Conservation (phyloP, 2,329 filamentous ascomycete genomes). For the Knoxdaviesia proteae region DNA sequence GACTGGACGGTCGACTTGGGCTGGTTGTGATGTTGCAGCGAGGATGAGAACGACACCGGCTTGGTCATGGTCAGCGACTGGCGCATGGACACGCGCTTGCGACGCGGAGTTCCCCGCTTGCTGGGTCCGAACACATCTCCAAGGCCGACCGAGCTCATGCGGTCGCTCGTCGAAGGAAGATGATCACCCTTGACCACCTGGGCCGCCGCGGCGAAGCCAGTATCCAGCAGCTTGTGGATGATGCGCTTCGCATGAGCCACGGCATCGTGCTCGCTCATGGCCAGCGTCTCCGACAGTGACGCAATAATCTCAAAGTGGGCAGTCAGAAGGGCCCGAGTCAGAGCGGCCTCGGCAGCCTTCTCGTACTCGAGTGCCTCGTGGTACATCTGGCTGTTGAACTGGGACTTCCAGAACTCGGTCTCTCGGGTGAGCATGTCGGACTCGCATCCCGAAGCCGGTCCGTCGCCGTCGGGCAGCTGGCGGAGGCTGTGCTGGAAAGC, state of each 20-base stretch:
- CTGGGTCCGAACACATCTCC: constrained; percentile 39
- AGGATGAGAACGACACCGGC: no score
- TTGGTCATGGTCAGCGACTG: no score
- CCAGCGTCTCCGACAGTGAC: constrained; percentile 60
- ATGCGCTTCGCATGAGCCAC: constrained; percentile 58
- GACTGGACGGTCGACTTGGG: no score
- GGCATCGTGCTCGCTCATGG: constrained; percentile 68
- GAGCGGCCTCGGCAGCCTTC: constrained; percentile 53
- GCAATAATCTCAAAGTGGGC: constrained; percentile 84
- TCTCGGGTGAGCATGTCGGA: constrained; percentile 54
- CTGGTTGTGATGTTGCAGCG: no score
- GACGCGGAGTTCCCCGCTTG: constrained; percentile 57
- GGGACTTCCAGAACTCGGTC: constrained; percentile 65
- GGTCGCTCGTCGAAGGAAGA: constrained; percentile 33
- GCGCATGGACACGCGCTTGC: constrained; percentile 25
- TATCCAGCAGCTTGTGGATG: constrained; percentile 57
- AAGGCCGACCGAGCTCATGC: background rate
- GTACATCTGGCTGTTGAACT: constrained; percentile 62
- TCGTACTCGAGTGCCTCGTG: constrained; percentile 66
- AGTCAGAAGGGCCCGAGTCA: constrained; percentile 65
- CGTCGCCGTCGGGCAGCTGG: constrained; percentile 53
- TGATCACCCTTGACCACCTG: constrained; percentile 87
- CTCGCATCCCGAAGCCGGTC: constrained; percentile 12
- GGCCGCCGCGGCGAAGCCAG: constrained; percentile 51
- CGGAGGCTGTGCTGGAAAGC: constrained; percentile 69